These are phyloP conservation scores for Teunomyces cretensis DNA, from an alignment of 805 yeast genomes.

Conservation along the genomic window DNA sequence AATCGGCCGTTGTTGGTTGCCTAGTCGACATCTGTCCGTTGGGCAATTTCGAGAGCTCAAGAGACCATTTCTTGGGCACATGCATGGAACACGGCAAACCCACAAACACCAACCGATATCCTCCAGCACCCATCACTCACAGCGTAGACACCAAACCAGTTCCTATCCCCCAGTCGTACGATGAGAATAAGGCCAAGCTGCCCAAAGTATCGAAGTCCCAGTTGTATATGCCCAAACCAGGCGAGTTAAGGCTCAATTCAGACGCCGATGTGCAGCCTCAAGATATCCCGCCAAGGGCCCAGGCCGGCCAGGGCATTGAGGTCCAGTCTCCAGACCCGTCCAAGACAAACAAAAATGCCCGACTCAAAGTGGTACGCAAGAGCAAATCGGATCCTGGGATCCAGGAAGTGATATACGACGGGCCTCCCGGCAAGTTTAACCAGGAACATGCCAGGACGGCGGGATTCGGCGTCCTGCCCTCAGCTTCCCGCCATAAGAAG, in stretches of 20 bases:
- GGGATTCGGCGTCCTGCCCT: background rate
- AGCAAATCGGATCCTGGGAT: background rate
- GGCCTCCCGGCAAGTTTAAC: background rate
- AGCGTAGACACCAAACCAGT: too few species aligned
- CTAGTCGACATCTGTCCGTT: constrained; percentile 46
- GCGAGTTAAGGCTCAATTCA: background rate
- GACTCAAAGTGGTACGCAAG: background rate
- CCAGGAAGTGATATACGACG: background rate
- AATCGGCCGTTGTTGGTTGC: constrained; percentile 42
- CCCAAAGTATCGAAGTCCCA: background rate
- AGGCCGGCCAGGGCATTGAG: background rate
- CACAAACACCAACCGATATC: constrained; percentile 4
- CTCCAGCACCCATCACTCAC: constrained; percentile 6
- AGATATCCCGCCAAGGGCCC: background rate
- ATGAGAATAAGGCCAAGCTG: too few species aligned
- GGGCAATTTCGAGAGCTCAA: constrained; percentile 40
- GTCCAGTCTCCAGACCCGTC: background rate
- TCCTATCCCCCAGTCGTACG: too few species aligned
- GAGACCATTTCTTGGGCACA: constrained; percentile 51
- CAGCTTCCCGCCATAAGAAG: too few species aligned
- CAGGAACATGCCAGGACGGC: background rate
- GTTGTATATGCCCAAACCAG: background rate
- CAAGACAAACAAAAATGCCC: background rate
- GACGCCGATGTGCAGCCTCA: background rate
- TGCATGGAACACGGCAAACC: constrained; percentile 38